Percentiles rank a stretch among this genome's conserved stretches.
phyloP scores from a whole-genome alignment of 2,329 filamentous ascomycete genomes.

The Coniella vitis region DNA sequence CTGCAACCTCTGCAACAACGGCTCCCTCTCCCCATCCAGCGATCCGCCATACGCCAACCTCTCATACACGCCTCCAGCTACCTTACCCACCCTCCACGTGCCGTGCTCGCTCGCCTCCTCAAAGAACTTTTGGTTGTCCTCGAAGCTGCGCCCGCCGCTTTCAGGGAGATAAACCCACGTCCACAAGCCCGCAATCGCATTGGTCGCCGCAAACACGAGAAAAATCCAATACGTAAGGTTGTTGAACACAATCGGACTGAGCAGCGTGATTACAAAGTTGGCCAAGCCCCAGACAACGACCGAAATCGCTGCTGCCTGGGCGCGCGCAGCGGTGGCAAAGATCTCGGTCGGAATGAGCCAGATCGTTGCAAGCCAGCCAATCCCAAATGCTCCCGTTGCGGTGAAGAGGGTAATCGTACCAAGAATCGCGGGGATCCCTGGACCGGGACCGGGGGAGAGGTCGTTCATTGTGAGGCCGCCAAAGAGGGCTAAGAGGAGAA shows the following conservation, averaged over 20 bases:
- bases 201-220: slow-evolving; percentile 47
- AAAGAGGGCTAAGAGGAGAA: slow-evolving; percentile 44
- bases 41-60: slow-evolving; percentile 9
- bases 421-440: slow-evolving; percentile 35
- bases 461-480: slow-evolving; percentile 39
- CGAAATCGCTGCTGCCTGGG: slow-evolving; percentile 46
- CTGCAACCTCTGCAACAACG: slow-evolving; percentile 13
- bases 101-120: slow-evolving; percentile 41
- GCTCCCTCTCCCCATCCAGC: slow-evolving; percentile 12
- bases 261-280: slow-evolving; percentile 38
- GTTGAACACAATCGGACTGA: slow-evolving; percentile 29
- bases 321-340: slow-evolving; percentile 46
- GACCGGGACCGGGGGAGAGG: slow-evolving; percentile 26
- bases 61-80: slow-evolving; percentile 42
- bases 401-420: slow-evolving; percentile 47
- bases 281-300: slow-evolving; percentile 51
- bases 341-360: slow-evolving; percentile 57
- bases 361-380: slow-evolving; percentile 52
- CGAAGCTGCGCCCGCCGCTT: slow-evolving; percentile 50
- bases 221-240: slow-evolving; percentile 53
- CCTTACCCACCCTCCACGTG: slow-evolving; percentile 46
- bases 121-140: slow-evolving; percentile 55
- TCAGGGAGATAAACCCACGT: slow-evolving; percentile 46
- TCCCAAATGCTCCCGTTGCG: slow-evolving; percentile 54
- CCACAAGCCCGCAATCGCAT: slow-evolving; percentile 46